Evolutionary conservation across 1,139 yeast genomes (phyloP), one percentile per base, ranked within the genome.

Genomic region (Hyphopichia burtonii): DNA sequence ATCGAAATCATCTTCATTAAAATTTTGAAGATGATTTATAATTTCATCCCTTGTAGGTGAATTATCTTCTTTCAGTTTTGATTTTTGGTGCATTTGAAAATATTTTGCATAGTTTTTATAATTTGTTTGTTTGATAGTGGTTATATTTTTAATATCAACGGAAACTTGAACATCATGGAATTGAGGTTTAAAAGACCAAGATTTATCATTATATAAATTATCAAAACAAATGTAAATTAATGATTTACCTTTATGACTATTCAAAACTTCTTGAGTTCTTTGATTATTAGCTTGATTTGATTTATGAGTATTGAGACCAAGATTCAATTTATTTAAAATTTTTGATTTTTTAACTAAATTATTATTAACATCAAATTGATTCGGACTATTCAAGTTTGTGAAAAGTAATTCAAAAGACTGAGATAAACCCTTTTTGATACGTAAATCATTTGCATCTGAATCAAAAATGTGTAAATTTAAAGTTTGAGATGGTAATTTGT

Each of bases 171-270:
- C 55, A 37, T 73, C 76, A 35, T 59, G 56, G 2, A 52, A 36
- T 30, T 48, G 44, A 5, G 75, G 71, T 17, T 55, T 52, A 50
- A 70, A 73, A 18, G 74, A 63, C 77, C 77, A 73, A 12, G 74
- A 67, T 48, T 65, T 65, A 50, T 73, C 78, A 39, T 54, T 54
- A 52, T 65, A 72, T 30, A 71, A 44, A 48, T 73, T 73, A 52
- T 73, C 76, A 51, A 72, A 71, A 50, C 78, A 73, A 22, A 73
- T 56, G 46, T 68, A 61, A 17, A 72, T 59, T 32, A 59, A 51
- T 3, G 69, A 64, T 40, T 58, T 59, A 7, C 66, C 71, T 27
- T 53, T 48, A 40, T 54, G 53, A 33, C 56, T 52, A 34, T 55
- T 50, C 41, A 63, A 45, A 7, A 58, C 41, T 32, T 58, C 55